Base-by-base conservation (phyloP, 495 filamentous ascomycete genomes). In the Collariella sp. region DNA sequence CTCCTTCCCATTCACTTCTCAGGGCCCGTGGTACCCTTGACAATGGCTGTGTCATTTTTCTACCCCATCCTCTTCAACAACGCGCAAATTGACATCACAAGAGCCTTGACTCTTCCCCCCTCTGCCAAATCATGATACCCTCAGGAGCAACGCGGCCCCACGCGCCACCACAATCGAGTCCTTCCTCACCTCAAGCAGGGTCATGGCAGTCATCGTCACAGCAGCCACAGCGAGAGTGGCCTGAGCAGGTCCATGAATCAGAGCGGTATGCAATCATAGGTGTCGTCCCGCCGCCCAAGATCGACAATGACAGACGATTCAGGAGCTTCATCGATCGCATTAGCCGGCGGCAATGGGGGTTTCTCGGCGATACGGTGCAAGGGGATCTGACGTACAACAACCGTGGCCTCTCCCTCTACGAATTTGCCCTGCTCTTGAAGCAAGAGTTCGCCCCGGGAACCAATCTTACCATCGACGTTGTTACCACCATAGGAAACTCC, bases 361-460 rank as follows among this genome's bases (percentile, higher is more conserved):
- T 50, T 13, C 23, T 62, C 6, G 31, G 45, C 20, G 54, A 54
- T 11, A 16, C 51, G 12, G 51, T 65, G 31, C 52, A 59, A 15
- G 53, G 46, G 1, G 48, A 42, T 35, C 20, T 66, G 18, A 36
- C 41, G n/a, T 67, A 59, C 56, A 64, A 66, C 29, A 50, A 59
- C 39, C 56, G 62, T 43, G 50, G 55, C n/a, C 45, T 56, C 15
- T 57, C 57, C 2, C 47, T 62, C 7, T 63, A 60, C 31, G 56
- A 57, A n/a, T 55, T 61, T 29, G 57, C 55, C 23, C 48, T 59
- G 16, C 22, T 55, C 29, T 48, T 63, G 31, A 64, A 53, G 34
- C 36, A 56, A 18, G 52, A 49, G 23, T 62, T 62, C 18, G 45
- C 40, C 9, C 46, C 46, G 35, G 50, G 60, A 54, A 50, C 63